Evolutionary conservation across 768 basidiomycete genomes (phyloP).

Genomic region (Kwoniella dejecticola): DNA sequence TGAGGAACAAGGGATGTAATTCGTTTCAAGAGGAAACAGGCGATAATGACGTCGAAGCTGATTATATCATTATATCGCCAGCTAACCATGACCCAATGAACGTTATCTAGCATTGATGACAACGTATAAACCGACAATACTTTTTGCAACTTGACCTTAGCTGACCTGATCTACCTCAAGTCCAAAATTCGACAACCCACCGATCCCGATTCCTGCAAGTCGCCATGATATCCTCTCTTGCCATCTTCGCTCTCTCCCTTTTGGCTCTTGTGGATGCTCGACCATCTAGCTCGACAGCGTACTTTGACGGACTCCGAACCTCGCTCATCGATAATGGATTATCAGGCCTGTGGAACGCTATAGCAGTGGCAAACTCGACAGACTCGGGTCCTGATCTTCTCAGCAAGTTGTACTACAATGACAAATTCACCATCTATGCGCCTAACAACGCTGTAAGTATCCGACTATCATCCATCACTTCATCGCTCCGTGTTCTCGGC

Average conservation of each 20-base stretch:
- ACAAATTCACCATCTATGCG: constrained; percentile 30
- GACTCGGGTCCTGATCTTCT: constrained; percentile 13
- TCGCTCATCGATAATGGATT: constrained; percentile 11
- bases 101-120: too few species aligned
- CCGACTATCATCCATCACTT: background rate
- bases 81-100: background rate
- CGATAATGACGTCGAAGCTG: background rate
- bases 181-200: too few species aligned
- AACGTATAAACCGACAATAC: too few species aligned
- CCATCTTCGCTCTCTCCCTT: background rate
- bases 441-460: constrained; percentile 29
- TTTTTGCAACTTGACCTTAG: too few species aligned
- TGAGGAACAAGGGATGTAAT: constrained; percentile 5
- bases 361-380: constrained; percentile 6
- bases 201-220: too few species aligned
- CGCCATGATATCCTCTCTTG: background rate
- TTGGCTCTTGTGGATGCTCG: constrained; percentile 3
- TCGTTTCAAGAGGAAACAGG: background rate
- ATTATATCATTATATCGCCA: background rate
- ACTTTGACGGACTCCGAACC: constrained; percentile 8
- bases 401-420: constrained; percentile 23
- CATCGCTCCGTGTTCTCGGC: too few species aligned
- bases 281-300: constrained; percentile 10
- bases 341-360: constrained; percentile 13
- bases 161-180: too few species aligned